phyloP scores from a whole-genome alignment of 768 basidiomycete species.

The Amanita pseudoporphyria region DNA sequence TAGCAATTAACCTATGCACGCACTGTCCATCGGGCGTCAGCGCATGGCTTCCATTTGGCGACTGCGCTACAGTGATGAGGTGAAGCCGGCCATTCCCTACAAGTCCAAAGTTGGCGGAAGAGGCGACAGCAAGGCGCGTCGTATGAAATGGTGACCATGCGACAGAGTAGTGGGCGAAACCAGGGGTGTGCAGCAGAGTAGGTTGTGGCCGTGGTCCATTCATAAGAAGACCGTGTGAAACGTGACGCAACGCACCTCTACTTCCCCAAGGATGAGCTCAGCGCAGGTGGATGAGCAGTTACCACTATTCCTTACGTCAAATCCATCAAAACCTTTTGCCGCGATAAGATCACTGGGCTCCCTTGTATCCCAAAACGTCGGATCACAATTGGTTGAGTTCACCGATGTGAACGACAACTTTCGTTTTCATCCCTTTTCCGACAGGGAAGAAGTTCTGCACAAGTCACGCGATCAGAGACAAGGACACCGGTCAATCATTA shows the following conservation, averaged over 20 bases:
- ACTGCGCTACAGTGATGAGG: conserved; percentile 42
- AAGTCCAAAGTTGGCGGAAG: conserved; percentile 88
- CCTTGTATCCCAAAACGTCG: conserved; percentile 22
- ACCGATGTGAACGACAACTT: conserved; percentile 68
- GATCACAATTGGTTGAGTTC: conserved; percentile 28
- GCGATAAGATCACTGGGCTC: conserved; percentile 30
- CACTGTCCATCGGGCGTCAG: conserved; percentile 62
- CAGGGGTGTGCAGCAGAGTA: conserved; percentile 58
- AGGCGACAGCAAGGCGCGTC: conserved; percentile 65
- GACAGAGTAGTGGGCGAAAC: conserved; percentile 74
- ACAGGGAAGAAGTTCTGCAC: conserved; percentile 22
- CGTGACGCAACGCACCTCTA: conserved; percentile 9
- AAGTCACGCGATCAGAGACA: conserved; percentile 17
- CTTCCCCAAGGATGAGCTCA: conserved; percentile 11
- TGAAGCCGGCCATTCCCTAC: conserved; percentile 93
- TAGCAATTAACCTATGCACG: conserved; percentile 20
- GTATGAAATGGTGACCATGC: conserved; percentile 85
- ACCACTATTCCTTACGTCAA: conserved; percentile 51
- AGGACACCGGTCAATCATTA: conserved; percentile 42
- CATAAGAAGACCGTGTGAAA: conserved; percentile 18
- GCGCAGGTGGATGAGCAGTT: conserved; percentile 25
- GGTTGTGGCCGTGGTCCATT: conserved; percentile 30
- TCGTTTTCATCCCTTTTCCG: conserved; percentile 36
- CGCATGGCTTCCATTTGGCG: conserved; percentile 31
- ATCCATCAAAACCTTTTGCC: conserved; percentile 29